A percentile compares a stretch with the other conserved stretches of the same genome.
Conservation (phyloP, 345 rosid genomes). For the Laguncularia racemosa region DNA sequence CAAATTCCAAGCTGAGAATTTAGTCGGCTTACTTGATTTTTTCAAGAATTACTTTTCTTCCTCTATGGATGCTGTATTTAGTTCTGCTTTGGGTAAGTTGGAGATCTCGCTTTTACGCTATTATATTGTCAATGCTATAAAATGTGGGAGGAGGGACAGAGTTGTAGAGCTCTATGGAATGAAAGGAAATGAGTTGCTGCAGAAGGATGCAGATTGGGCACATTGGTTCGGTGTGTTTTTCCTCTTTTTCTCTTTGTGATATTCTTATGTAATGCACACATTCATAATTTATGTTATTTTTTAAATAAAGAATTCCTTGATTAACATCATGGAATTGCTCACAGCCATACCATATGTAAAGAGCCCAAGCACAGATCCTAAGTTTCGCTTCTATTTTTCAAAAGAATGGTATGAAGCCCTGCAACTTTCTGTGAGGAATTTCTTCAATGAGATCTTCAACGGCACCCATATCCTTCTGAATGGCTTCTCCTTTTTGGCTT, state of each 20-base stretch:
- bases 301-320: neutral
- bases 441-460: constrained; percentile 60
- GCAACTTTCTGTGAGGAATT: constrained; percentile 55
- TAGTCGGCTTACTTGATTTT: constrained; percentile 38
- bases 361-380: constrained; percentile 57
- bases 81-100: constrained; percentile 36
- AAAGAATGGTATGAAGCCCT: constrained; percentile 64
- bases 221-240: constrained; percentile 58
- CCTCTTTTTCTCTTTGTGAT: neutral
- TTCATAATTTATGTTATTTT: neutral
- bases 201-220: constrained; percentile 41
- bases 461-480: constrained; percentile 63
- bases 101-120: constrained; percentile 43
- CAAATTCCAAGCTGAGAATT: constrained; percentile 43
- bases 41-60: constrained; percentile 50
- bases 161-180: constrained; percentile 46
- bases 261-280: neutral
- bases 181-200: constrained; percentile 47
- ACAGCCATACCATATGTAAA: constrained; percentile 59
- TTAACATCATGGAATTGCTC: constrained; percentile 7
- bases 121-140: constrained; percentile 40
- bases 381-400: constrained; percentile 50
- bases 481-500: neutral
- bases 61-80: constrained; percentile 22
- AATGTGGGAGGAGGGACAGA: constrained; percentile 41